Conservation (phyloP, 2,329 filamentous ascomycete species). For the Periconia sp. region DNA sequence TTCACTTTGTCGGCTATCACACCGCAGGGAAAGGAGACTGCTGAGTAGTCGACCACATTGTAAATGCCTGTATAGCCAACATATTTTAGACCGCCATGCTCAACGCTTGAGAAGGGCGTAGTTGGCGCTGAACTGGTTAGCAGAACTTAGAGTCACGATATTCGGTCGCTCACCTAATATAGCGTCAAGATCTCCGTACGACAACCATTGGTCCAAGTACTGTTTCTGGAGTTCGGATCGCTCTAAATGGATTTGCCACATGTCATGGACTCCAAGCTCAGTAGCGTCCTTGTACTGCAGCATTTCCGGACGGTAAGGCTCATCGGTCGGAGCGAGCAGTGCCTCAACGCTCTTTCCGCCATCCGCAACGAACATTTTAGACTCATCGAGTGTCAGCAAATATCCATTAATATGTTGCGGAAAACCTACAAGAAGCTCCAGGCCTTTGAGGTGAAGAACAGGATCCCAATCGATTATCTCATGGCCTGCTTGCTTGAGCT, state of each 20-base stretch:
- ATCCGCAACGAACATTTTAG: slow-evolving; percentile 56
- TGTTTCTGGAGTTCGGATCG: slow-evolving; percentile 51
- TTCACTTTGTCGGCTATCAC: slow-evolving; percentile 46
- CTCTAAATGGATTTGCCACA: slow-evolving; percentile 58
- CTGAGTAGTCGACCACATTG: slow-evolving; percentile 56
- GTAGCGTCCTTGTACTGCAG: slow-evolving; percentile 49
- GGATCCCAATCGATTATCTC: slow-evolving; percentile 64
- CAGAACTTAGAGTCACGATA: too few relatives aligned
- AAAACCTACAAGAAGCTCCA: slow-evolving; percentile 55
- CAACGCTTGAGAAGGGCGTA: slow-evolving; percentile 52
- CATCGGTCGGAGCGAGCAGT: slow-evolving; percentile 48
- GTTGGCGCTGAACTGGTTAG: slow-evolving; percentile 45
- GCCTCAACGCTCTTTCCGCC: slow-evolving; percentile 56
- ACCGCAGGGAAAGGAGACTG: slow-evolving; percentile 53
- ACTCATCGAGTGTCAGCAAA: slow-evolving; percentile 23
- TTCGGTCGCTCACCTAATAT: slow-evolving; percentile 49
- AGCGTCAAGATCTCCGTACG: slow-evolving; percentile 50
- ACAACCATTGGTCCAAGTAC: slow-evolving; percentile 55
- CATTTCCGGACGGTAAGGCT: slow-evolving; percentile 59
- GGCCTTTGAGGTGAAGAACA: slow-evolving; percentile 58
- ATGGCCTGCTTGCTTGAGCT: slow-evolving; percentile 58
- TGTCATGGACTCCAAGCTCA: slow-evolving; percentile 52
- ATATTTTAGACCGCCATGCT: slow-evolving; percentile 52
- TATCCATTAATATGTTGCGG: not conserved
- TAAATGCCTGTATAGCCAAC: slow-evolving; percentile 56